phyloP scores from a whole-genome alignment of 495 filamentous ascomycete genomes.

The Penicillium riverlandense region DNA sequence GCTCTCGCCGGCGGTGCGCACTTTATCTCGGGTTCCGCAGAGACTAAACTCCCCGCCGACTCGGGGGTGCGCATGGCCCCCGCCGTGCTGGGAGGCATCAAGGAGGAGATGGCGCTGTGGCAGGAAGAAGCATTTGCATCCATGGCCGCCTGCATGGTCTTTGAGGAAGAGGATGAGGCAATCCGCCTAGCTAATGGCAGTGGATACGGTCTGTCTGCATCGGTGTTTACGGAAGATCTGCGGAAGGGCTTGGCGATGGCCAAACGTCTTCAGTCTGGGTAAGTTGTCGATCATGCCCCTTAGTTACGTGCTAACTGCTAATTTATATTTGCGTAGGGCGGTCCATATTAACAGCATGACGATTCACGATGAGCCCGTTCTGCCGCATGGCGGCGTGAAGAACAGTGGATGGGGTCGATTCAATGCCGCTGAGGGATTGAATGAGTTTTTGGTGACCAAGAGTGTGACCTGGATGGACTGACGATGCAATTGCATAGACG shows the following conservation, averaged over 20 bases:
- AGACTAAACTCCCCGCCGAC: slow-evolving; percentile 27
- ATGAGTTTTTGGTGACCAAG: slow-evolving; percentile 79
- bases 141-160: slow-evolving; percentile 44
- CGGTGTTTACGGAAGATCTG: slow-evolving; percentile 42
- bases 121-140: slow-evolving; percentile 76
- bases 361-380: slow-evolving; percentile 70
- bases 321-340: slow-evolving; percentile 28
- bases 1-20: slow-evolving; percentile 61
- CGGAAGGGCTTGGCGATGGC: slow-evolving; percentile 36
- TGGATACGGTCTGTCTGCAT: slow-evolving; percentile 40
- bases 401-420: slow-evolving; percentile 72
- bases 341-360: slow-evolving; percentile 89
- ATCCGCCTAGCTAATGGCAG: slow-evolving; percentile 39
- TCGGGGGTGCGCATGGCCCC: slow-evolving; percentile 58
- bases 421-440: slow-evolving; percentile 45
- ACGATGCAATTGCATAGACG: background rate
- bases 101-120: slow-evolving; percentile 69
- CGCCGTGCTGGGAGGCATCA: slow-evolving; percentile 59
- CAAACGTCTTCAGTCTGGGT: slow-evolving; percentile 40
- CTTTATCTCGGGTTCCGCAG: slow-evolving; percentile 46
- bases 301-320: background rate
- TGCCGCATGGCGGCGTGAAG: slow-evolving; percentile 84
- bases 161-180: slow-evolving; percentile 39
- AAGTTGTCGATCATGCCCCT: slow-evolving; percentile 4
- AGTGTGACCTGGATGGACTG: slow-evolving; percentile 64